phyloP scores from a whole-genome alignment of 1,139 yeast species.

The Debaryomyces sp. region DNA sequence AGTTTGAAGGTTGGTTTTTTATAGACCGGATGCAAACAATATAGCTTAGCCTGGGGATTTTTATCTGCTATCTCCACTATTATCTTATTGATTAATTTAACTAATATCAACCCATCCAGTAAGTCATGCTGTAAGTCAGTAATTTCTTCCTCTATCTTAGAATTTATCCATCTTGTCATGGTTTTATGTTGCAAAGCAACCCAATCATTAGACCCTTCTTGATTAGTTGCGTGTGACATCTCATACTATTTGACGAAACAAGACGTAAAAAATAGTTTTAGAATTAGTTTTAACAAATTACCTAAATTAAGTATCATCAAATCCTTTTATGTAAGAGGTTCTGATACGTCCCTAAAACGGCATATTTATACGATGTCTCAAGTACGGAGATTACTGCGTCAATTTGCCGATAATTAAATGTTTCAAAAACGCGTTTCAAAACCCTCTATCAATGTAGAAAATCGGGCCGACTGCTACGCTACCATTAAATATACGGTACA shows the following conservation, averaged over 20 bases:
- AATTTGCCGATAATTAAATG: not conserved
- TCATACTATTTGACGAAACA: not conserved
- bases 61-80: conserved; percentile 21
- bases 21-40: conserved; percentile 39
- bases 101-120: conserved; percentile 43
- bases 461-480: not conserved
- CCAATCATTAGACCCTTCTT: conserved; percentile 30
- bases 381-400: not conserved
- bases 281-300: not conserved
- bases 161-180: conserved; percentile 51
- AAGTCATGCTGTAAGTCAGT: conserved; percentile 34
- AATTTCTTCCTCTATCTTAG: conserved; percentile 29
- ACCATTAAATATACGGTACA: not conserved
- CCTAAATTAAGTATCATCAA: not conserved
- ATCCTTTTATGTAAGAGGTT: not conserved
- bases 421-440: not conserved
- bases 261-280: not conserved
- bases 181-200: conserved; percentile 47
- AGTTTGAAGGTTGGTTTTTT: conserved; percentile 53
- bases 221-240: not conserved
- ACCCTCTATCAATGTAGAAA: not conserved
- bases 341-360: conserved; percentile 1
- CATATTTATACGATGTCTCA: not conserved
- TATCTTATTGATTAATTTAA: conserved; percentile 36
- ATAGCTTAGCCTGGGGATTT: conserved; percentile 22